Evolutionary conservation across 176 grass and related monocot species (phyloP), one percentile per base, ranked within the genome.

Genomic region (Raddia distichophylla): DNA sequence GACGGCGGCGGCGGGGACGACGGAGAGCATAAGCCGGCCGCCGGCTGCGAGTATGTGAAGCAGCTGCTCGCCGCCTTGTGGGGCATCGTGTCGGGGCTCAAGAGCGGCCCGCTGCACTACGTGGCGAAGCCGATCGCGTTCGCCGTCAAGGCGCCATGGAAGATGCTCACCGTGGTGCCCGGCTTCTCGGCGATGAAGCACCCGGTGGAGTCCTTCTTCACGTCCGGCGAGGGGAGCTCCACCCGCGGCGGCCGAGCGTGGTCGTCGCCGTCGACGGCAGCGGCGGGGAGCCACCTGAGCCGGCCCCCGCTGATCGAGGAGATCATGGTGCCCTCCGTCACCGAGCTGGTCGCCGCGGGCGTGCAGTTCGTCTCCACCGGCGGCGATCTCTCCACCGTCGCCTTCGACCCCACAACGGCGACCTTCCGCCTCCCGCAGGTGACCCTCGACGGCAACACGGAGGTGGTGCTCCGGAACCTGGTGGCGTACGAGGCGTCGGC

Each of bases 311-410:
- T 90, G 80, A 85, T 94, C 34, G 94, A 97, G 82, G 92, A 94
- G 87, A 97, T 94, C 88, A 97, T 92, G 92, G 82, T 94, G n/a
- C 92, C 94, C 0, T 97, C 92, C 0, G 94, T 97, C 12, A 78
- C 84, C 0, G 83, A 97, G 66, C 91, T 97, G 6, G 45, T 48
- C 50, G 76, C 59, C 77, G 53, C 84, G 18, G 87, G 94, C 16
- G 87, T 97, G 20, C 82, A 89, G 69, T 74, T 97, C 77, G 22
- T 37, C 56, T 80, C 94, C 17, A 92, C 87, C 56, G 16, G 63
- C 16, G 90, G 94, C 18, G 92, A 89, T 81, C 59, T 94, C 3
- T 82, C 70, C 11, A 94, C 74, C 33, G 60, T 97, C 54, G 13
- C 56, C 14, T 97, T 97, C 80, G 87, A 97, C 71, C 27, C 60